phyloP scores from a whole-genome alignment of 345 rosid genomes.

The Eucalyptus guilfoylei region DNA sequence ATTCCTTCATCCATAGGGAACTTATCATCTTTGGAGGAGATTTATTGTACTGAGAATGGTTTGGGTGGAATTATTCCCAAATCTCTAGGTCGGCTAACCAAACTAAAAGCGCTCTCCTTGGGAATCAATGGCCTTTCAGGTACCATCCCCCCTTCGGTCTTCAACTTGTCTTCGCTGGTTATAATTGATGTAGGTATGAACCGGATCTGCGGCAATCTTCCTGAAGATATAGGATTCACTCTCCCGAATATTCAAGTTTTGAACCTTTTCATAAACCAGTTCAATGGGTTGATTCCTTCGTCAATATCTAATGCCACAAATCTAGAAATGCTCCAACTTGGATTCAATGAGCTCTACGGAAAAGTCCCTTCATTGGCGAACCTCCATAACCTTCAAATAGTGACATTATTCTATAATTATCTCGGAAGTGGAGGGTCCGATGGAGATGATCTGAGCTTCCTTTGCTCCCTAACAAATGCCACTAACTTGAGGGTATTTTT shows the following conservation, averaged over 20 bases:
- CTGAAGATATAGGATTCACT: neutral
- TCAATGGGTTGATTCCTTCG: neutral
- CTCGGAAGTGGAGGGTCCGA: neutral
- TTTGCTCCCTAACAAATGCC: slow-evolving; percentile 3
- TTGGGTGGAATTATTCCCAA: neutral
- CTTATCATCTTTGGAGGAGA: neutral
- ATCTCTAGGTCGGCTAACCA: neutral
- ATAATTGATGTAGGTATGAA: neutral
- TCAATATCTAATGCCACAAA: neutral
- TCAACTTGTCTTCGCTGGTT: slow-evolving; percentile 5
- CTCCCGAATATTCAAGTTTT: neutral
- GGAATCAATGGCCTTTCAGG: neutral
- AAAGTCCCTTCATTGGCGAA: neutral
- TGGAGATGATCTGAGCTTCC: neutral
- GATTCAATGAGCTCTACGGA: neutral
- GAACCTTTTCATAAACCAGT: neutral
- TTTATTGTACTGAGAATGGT: neutral
- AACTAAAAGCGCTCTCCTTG: neutral
- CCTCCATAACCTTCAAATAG: neutral
- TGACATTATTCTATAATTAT: neutral
- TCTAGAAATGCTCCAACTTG: neutral
- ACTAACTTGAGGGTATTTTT: neutral
- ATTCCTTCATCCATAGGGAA: neutral
- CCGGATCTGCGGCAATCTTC: neutral
- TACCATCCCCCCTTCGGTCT: slow-evolving; percentile 5